Conservation (phyloP, 331 rosid species). For the Telfairia occidentalis region DNA sequence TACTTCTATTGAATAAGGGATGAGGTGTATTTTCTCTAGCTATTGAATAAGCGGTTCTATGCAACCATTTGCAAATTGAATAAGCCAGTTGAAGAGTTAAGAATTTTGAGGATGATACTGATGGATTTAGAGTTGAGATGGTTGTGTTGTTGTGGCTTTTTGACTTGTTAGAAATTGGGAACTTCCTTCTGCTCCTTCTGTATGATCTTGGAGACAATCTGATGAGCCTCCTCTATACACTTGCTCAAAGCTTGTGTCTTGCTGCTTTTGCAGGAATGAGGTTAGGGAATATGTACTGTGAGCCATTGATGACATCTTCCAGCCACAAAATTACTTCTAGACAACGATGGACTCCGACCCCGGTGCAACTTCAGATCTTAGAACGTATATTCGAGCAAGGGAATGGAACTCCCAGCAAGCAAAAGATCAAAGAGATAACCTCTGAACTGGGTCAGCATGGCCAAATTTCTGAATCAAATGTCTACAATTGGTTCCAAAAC, state of each 20-base stretch:
- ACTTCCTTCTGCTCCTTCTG: conserved; percentile 6
- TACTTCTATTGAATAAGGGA: too few relatives aligned
- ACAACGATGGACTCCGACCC: conserved; percentile 88
- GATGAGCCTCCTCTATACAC: conserved; percentile 7
- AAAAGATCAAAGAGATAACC: conserved; percentile 82
- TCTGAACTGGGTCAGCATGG: conserved; percentile 76
- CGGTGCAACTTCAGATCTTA: conserved; percentile 70
- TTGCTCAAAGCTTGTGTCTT: conserved; percentile 4
- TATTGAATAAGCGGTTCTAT: neutral
- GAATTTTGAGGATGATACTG: neutral
- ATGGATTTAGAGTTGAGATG: neutral
- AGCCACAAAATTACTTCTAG: conserved; percentile 71
- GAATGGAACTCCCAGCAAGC: conserved; percentile 84
- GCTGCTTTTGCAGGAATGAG: conserved; percentile 46
- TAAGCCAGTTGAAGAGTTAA: neutral
- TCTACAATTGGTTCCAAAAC: conserved; percentile 94
- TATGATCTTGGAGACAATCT: conserved; percentile 7
- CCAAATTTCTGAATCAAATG: conserved; percentile 75
- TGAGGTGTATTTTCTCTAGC: neutral
- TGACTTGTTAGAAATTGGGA: neutral
- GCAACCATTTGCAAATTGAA: neutral
- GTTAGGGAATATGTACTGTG: conserved; percentile 62
- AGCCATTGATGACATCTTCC: conserved; percentile 53
- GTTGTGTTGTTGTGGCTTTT: neutral
- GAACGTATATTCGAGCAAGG: conserved; percentile 78